Base-by-base conservation (phyloP, 352 stramenopile genomes). In the Phytophthora nicotianae region DNA sequence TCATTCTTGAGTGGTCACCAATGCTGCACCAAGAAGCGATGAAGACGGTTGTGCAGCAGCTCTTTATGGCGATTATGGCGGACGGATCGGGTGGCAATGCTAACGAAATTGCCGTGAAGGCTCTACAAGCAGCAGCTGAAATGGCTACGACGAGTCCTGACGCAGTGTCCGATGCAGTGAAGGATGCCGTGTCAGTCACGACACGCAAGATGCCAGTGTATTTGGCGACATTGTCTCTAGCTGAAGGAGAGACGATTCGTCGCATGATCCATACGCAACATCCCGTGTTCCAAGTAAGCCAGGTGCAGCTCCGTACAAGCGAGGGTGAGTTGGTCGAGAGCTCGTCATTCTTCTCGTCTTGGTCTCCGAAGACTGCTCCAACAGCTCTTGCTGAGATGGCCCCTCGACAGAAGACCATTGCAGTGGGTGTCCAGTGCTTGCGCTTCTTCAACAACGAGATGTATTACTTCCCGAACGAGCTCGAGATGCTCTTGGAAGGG, bases 381-480 rank as follows among this genome's bases (percentile, higher is more conserved):
- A 40, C 29, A 27, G 26, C 19, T 27, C 19, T 54, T n/a, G 41
- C n/a, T 4, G 47, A 62, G 1, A 67, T 68, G 64, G 52, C 59
- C 3, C 21, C 45, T 46, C 64, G 63, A 40, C 56, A 85, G 21
- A 62, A 55, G 11, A 67, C 68, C 23, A 65, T 92, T 23, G 60
- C 76, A 5, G 76, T 85, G 7, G 82, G 73, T 4, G 67, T 93
- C 0, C 81, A 96, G 53, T 99, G 96, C 66, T 96, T 97, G 60
- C 90, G 97, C 7, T 99, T 99, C 74, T 98, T 99, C 74, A 98
- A 99, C 79, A 98, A 96, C 73, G 93, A 98, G 60, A 97, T 99
- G 62, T 98, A 99, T 60, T 99, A 98, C 79, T 93, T 94, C 52
- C 91, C 95, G 9, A 62, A 82, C 5, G 96, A 99, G 65, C 67